Percentiles rank a stretch among this genome's conserved stretches.
Conservation (phyloP, 176 grass and related monocot species). For the Typha latifolia region DNA sequence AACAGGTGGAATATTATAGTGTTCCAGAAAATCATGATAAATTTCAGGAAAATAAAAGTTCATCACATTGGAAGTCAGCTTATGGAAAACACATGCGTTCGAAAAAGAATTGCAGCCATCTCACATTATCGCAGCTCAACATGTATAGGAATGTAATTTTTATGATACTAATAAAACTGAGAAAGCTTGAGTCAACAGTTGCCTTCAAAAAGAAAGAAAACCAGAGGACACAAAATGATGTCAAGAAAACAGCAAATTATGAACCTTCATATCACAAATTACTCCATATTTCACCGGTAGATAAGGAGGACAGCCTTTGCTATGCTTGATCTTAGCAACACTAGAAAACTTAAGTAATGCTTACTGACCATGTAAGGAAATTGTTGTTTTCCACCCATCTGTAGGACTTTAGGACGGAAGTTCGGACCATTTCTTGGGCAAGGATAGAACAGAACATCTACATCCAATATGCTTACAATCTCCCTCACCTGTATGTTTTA, state of each 20-base stretch:
- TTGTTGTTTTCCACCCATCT: constrained; percentile 90
- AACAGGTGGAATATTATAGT: too few species aligned
- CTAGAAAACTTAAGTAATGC: not conserved
- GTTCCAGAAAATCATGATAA: too few species aligned
- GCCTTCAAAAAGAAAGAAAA: not conserved
- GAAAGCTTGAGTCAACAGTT: not conserved
- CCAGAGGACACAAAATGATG: not conserved
- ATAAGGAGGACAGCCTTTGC: not conserved
- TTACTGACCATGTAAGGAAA: constrained; percentile 91
- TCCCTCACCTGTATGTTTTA: constrained; percentile 69
- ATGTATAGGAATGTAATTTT: not conserved
- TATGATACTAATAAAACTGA: not conserved
- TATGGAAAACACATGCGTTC: too few species aligned
- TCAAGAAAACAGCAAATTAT: constrained; percentile 1
- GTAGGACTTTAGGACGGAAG: constrained; percentile 71
- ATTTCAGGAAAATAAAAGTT: too few species aligned
- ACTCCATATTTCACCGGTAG: not conserved
- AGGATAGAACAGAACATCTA: constrained; percentile 88
- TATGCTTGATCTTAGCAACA: constrained; percentile 9
- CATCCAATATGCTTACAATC: constrained; percentile 72
- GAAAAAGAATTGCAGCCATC: not conserved
- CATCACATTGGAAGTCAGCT: too few species aligned
- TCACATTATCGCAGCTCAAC: not conserved
- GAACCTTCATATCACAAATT: not conserved
- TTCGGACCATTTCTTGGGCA: constrained; percentile 83